A percentile compares a stretch with the other conserved stretches of the same genome.
phyloP scores from a whole-genome alignment of 2,329 filamentous ascomycete genomes.

The Capronia epimyces region DNA sequence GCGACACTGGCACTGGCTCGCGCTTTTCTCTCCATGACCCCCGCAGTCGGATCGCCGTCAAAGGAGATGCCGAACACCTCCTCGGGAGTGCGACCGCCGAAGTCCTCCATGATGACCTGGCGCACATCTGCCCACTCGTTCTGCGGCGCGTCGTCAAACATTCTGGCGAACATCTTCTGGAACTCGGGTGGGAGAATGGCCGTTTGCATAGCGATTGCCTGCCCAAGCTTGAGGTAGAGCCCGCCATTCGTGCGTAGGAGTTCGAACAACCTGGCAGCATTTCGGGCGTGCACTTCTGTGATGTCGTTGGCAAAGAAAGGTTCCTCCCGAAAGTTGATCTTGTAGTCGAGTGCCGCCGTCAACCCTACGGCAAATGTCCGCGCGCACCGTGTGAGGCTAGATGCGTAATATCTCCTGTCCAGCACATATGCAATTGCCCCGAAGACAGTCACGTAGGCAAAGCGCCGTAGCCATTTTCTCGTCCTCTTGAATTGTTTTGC shows the following conservation, averaged over 20 bases:
- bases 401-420: slow-evolving; percentile 72
- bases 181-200: slow-evolving; percentile 90
- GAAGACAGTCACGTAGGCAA: slow-evolving; percentile 57
- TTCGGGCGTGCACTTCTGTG: slow-evolving; percentile 72
- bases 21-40: slow-evolving; percentile 65
- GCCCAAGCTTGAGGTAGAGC: slow-evolving; percentile 93
- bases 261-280: slow-evolving; percentile 75
- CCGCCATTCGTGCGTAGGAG: slow-evolving; percentile 82
- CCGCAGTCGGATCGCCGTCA: slow-evolving; percentile 56
- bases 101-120: slow-evolving; percentile 79
- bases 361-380: slow-evolving; percentile 77
- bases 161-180: slow-evolving; percentile 88
- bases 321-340: slow-evolving; percentile 83
- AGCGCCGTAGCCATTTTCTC: slow-evolving; percentile 70
- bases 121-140: slow-evolving; percentile 82
- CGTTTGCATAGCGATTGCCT: slow-evolving; percentile 97
- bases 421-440: slow-evolving; percentile 60
- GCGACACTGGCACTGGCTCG: slow-evolving; percentile 82
- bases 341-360: slow-evolving; percentile 84
- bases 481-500: slow-evolving; percentile 66
- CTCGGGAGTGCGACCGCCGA: slow-evolving; percentile 73
- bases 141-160: slow-evolving; percentile 98
- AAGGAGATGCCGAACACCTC: slow-evolving; percentile 92
- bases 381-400: slow-evolving; percentile 68
- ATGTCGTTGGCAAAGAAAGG: slow-evolving; percentile 70